A percentile compares a stretch with the other conserved stretches of the same genome.
Evolutionary conservation across 2,329 filamentous ascomycete genomes (phyloP).

Genomic region (Penicillium digitatum): DNA sequence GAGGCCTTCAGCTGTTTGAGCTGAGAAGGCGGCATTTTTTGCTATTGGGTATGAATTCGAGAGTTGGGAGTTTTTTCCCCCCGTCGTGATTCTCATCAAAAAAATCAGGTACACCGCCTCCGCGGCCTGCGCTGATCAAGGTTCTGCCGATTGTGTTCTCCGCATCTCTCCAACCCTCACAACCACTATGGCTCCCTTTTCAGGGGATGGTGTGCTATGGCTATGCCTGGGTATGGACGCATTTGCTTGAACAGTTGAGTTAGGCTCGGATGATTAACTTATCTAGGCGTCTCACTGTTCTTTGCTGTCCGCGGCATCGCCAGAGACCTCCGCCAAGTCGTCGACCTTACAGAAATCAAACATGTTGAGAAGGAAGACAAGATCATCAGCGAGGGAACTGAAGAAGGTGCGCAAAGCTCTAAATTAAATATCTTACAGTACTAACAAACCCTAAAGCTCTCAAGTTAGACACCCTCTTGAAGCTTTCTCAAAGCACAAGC

Average conservation of each 20-base stretch:
- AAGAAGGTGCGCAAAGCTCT: constrained; percentile 51
- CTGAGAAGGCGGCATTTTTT: constrained; percentile 85
- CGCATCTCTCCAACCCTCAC: constrained; percentile 17
- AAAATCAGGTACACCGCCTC: constrained; percentile 36
- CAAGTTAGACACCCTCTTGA: constrained; percentile 61
- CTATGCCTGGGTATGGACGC: constrained; percentile 34
- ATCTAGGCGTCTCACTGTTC: constrained; percentile 42
- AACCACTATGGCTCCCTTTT: constrained; percentile 33
- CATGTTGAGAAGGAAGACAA: constrained; percentile 62
- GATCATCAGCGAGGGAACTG: constrained; percentile 71
- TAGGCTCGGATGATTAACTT: not conserved
- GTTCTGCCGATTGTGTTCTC: constrained; percentile 31
- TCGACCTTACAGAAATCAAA: constrained; percentile 56
- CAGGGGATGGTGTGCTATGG: constrained; percentile 39
- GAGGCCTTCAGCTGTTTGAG: constrained; percentile 93
- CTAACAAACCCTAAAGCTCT: constrained; percentile 47
- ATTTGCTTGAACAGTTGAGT: rapidly evolving
- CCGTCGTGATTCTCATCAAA: constrained; percentile 16
- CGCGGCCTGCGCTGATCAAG: constrained; percentile 19
- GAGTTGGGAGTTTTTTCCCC: constrained; percentile 29
- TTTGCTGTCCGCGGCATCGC: constrained; percentile 55
- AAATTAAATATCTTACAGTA: not conserved
- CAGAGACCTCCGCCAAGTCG: constrained; percentile 46
- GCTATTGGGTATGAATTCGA: constrained; percentile 12
- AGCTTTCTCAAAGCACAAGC: constrained; percentile 66